Percentiles rank a stretch among this genome's conserved stretches.
phyloP scores from a whole-genome alignment of 345 rosid species.

The Noccaea caerulescens region DNA sequence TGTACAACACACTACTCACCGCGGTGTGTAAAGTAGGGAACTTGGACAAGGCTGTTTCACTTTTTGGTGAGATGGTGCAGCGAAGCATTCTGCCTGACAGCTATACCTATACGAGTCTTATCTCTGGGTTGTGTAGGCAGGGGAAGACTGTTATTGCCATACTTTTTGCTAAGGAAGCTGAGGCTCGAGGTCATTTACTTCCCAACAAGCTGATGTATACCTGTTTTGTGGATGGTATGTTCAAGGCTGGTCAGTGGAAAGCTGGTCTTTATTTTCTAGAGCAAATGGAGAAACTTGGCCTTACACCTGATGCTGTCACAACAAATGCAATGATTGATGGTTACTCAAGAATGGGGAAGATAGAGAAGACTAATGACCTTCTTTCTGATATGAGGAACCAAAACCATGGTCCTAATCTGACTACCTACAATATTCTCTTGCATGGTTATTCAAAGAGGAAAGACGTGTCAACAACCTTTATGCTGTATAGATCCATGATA shows the following conservation, averaged over 20 bases:
- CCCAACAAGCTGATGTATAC: constrained; percentile 58
- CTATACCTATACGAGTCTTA: constrained; percentile 66
- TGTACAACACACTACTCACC: constrained; percentile 73
- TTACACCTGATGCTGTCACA: constrained; percentile 58
- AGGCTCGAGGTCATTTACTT: constrained; percentile 49
- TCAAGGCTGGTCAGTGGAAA: constrained; percentile 69
- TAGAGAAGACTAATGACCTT: constrained; percentile 48
- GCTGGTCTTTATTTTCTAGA: constrained; percentile 53
- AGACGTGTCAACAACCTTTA: constrained; percentile 53
- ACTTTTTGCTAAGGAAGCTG: constrained; percentile 57
- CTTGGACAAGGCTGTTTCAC: constrained; percentile 61
- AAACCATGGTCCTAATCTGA: constrained; percentile 55
- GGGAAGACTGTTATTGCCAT: constrained; percentile 73
- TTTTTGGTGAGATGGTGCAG: constrained; percentile 72
- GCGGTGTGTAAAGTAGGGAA: constrained; percentile 64
- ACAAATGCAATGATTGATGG: constrained; percentile 61
- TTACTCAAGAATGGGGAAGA: constrained; percentile 67
- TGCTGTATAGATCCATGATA: constrained; percentile 54
- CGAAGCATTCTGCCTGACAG: constrained; percentile 61
- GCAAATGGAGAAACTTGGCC: constrained; percentile 55
- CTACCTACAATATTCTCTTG: constrained; percentile 75
- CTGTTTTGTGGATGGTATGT: constrained; percentile 69
- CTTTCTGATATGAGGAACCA: constrained; percentile 51
- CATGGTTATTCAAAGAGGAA: constrained; percentile 74
- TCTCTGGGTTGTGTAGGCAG: constrained; percentile 71